Percentiles rank a stretch among this genome's conserved stretches.
phyloP scores from a whole-genome alignment of 345 rosid genomes.

The Corymbia maculata region DNA sequence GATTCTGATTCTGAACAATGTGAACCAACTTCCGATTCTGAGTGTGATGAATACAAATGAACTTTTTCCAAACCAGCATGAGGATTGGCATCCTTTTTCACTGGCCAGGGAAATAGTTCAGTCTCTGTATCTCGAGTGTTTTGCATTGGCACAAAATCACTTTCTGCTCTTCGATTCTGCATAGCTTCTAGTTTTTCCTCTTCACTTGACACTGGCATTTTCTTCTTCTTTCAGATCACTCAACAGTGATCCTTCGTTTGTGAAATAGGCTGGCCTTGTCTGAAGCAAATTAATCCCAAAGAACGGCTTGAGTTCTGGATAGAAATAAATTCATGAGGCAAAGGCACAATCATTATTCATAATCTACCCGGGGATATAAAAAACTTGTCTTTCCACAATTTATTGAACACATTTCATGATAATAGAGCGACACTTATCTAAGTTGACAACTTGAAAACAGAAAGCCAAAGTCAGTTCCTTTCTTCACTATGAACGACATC shows the following conservation, averaged over 20 bases:
- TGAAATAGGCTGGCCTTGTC: not conserved
- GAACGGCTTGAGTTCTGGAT: fast-evolving
- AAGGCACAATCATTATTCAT: not conserved
- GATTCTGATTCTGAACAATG: not conserved
- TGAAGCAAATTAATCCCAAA: not conserved
- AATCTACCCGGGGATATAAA: not conserved
- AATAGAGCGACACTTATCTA: not conserved
- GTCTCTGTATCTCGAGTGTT: not conserved
- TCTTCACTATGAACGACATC: not conserved
- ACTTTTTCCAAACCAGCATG: not conserved
- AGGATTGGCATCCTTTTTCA: not conserved
- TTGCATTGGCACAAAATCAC: not conserved
- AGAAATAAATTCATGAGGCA: not conserved
- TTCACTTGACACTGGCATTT: not conserved
- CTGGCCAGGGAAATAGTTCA: not conserved
- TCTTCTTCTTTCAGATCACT: not conserved
- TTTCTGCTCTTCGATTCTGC: not conserved
- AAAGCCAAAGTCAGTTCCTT: not conserved
- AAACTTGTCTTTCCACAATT: not conserved
- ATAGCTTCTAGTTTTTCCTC: not conserved
- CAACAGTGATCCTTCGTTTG: fast-evolving
- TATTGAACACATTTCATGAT: not conserved
- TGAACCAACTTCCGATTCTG: not conserved
- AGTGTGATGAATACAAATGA: not conserved
- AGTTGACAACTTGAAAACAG: not conserved